Conservation (phyloP, 2,329 filamentous ascomycete species). For the Apiospora pterosperma region DNA sequence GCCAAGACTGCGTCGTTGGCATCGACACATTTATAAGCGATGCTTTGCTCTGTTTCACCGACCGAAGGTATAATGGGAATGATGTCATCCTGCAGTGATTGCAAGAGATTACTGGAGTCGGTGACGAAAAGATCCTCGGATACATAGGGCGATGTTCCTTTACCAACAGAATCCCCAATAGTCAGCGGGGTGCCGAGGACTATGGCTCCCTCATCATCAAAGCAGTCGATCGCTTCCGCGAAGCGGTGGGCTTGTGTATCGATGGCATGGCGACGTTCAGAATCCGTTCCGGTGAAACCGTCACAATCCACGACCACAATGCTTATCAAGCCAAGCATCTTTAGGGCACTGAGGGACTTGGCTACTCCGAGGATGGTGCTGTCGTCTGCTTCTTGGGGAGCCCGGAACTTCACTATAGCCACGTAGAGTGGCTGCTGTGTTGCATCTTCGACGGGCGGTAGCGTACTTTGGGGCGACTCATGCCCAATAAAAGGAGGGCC, state of each 20-base stretch:
- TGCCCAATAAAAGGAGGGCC: no score
- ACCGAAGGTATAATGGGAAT: slow-evolving; percentile 64
- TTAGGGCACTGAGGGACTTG: slow-evolving; percentile 79
- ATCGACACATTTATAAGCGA: slow-evolving; percentile 36
- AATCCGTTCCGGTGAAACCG: slow-evolving; percentile 27
- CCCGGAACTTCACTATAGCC: slow-evolving; percentile 80
- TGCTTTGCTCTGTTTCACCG: slow-evolving; percentile 39
- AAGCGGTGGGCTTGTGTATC: slow-evolving; percentile 69
- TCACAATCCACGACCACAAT: slow-evolving; percentile 78
- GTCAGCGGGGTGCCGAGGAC: slow-evolving; percentile 58
- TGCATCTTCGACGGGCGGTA: slow-evolving; percentile 23
- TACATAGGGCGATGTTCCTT: slow-evolving; percentile 27
- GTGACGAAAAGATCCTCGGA: slow-evolving; percentile 36
- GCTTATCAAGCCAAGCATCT: slow-evolving; percentile 75
- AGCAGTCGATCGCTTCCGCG: slow-evolving; percentile 68
- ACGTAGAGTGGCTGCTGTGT: slow-evolving; percentile 53
- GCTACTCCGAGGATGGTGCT: slow-evolving; percentile 70
- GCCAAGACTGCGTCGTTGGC: slow-evolving; percentile 68
- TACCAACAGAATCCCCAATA: slow-evolving; percentile 23
- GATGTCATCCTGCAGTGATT: slow-evolving; percentile 63
- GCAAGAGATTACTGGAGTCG: slow-evolving; percentile 55
- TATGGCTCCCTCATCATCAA: slow-evolving; percentile 65
- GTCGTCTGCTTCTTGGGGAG: slow-evolving; percentile 68
- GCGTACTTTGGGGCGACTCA: not conserved
- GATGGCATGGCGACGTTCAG: slow-evolving; percentile 40